Percentiles rank a stretch among this genome's conserved stretches.
These are phyloP conservation scores for Perilla frutescens DNA, from an alignment of 257 asterid genomes.

Conservation along the genomic window DNA sequence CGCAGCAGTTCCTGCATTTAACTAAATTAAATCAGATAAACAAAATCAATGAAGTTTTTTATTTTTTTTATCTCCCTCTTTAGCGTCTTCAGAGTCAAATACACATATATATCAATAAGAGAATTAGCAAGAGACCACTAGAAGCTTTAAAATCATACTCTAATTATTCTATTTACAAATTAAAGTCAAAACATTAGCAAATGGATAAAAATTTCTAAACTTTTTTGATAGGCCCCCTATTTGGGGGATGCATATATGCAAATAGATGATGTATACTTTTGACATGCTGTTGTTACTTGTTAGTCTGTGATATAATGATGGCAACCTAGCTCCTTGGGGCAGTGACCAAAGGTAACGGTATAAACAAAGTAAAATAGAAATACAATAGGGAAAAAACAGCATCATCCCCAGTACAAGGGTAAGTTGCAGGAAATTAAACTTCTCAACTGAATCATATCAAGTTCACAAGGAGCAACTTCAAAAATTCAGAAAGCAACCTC, in stretches of 20 bases:
- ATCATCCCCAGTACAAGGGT: no score
- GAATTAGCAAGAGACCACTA: conserved; percentile 19
- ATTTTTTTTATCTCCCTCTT: neutral
- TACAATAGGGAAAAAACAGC: no score
- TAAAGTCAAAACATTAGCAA: neutral
- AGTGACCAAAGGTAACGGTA: no score
- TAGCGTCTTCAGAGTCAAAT: conserved; percentile 22
- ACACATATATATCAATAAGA: conserved; percentile 29
- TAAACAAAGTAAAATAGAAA: no score
- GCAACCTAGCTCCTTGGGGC: neutral
- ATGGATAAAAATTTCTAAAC: conserved; percentile 12
- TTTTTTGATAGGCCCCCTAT: neutral
- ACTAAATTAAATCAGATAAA: conserved; percentile 28
- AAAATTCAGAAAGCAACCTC: neutral
- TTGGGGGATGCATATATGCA: neutral
- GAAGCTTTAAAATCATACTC: conserved; percentile 18
- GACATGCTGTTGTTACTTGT: neutral
- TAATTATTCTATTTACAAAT: neutral
- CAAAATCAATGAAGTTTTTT: conserved; percentile 21
- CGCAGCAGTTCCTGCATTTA: conserved; percentile 87
- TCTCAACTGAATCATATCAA: neutral
- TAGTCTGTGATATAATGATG: neutral
- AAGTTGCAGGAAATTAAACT: neutral
- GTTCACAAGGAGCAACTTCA: conserved; percentile 6
- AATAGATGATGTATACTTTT: neutral